Evolutionary conservation across 1,284 basidiomycete genomes (phyloP).

Genomic region (Ceratobasidium sp.): DNA sequence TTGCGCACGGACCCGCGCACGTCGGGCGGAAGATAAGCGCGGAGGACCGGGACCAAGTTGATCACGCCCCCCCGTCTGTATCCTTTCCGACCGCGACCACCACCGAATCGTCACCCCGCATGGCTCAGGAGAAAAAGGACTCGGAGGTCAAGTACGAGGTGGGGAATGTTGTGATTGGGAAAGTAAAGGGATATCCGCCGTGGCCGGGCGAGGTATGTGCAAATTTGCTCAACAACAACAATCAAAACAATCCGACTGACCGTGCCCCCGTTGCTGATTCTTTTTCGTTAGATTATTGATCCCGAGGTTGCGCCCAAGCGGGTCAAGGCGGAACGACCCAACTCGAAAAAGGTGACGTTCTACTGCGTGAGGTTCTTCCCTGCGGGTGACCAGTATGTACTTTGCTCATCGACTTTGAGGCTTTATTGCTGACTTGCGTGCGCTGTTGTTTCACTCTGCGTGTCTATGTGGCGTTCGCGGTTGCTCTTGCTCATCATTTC

Average conservation of each 20-base stretch:
- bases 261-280: neutral
- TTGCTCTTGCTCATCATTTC: neutral
- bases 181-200: slow-evolving; percentile 91
- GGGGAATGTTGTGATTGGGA: slow-evolving; percentile 88
- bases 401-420: no score
- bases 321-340: slow-evolving; percentile 74
- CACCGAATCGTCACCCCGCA: neutral
- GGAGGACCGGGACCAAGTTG: slow-evolving; percentile 34
- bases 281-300: slow-evolving; percentile 70
- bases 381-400: slow-evolving; percentile 85
- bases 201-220: slow-evolving; percentile 87
- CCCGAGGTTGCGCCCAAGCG: slow-evolving; percentile 65
- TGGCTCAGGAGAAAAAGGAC: slow-evolving; percentile 38
- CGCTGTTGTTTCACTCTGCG: no score
- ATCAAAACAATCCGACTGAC: slow-evolving; percentile 43
- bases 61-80: slow-evolving; percentile 14
- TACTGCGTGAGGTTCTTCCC: slow-evolving; percentile 91
- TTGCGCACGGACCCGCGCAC: slow-evolving; percentile 29
- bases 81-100: slow-evolving; percentile 16
- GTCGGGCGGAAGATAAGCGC: slow-evolving; percentile 34
- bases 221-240: slow-evolving; percentile 44
- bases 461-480: no score
- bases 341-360: slow-evolving; percentile 70
- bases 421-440: no score
- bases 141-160: slow-evolving; percentile 56